Evolutionary conservation across 345 rosid genomes (phyloP), one percentile per base, ranked within the genome.

Genomic region (Microthlaspi erraticum): DNA sequence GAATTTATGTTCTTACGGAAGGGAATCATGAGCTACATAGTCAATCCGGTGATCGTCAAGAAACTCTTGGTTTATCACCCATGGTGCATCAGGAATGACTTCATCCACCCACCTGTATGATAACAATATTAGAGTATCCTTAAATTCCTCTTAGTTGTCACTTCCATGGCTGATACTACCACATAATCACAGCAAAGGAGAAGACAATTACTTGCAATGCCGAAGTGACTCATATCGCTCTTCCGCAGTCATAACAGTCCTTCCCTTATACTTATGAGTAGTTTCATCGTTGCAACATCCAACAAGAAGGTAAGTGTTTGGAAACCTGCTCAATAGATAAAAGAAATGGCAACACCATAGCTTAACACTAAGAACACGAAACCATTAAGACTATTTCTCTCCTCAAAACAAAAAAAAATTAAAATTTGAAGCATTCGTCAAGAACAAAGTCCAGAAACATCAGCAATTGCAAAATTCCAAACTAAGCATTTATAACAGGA

Each of bases 211-310:
- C 98, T 83, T 92, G 98, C 98, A 92, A 67, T 92, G 98, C 14
- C 95, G 96, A 68, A 92, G 98, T 37, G 96, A 90, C 72, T 92
- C 98, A 34, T 90, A 90, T 42, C 98, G 93, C 72, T 90, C 98
- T 1, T 69, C 79, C 45, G 83, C 96, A 2, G 80, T 90, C 95
- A 92, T 86, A 3, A 92, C 98, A 60, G 98, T 92, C 80, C 89
- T 92, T 34, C 98, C 98, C 79, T 92, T 92, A 59, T 58, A 90
- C 75, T 76, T 84, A 78, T 92, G 93, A 2, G 98, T 92, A 77
- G 62, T 83, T 50, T 88, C 98, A 74, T 92, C 98, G 31, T 80
- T 92, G 78, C 96, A 92, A 70, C 98, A 92, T 60, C 98, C 98
- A 38, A 92, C 98, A 10, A 92, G 87, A 68, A 92, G 78, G 48